Conservation (phyloP, 139 green algal genomes). For the Coccomyxa sp. region DNA sequence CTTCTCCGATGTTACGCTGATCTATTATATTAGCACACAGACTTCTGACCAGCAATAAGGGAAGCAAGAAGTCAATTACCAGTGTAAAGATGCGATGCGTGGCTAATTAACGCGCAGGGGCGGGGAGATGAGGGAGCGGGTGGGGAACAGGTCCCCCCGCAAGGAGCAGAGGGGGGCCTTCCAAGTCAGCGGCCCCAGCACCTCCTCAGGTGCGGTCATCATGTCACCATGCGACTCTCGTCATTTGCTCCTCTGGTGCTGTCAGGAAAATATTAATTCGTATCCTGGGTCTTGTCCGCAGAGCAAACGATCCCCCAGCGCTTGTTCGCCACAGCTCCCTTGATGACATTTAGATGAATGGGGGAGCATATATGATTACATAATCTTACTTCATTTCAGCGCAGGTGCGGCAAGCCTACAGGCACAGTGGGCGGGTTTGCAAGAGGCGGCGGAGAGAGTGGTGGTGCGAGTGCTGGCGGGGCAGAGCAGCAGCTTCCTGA, state of each 20-base stretch:
- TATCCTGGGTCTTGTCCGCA: too few species aligned
- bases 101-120: neutral
- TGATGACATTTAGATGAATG: too few species aligned
- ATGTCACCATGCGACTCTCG: neutral
- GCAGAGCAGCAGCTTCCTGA: conserved; percentile 30
- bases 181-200: too few species aligned
- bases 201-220: neutral
- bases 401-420: neutral
- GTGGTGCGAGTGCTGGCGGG: conserved; percentile 29
- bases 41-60: too few species aligned
- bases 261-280: too few species aligned
- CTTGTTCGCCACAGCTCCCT: too few species aligned
- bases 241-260: neutral
- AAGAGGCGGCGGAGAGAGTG: conserved; percentile 36
- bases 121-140: neutral
- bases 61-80: too few species aligned
- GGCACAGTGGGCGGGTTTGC: conserved; percentile 15
- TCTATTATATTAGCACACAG: too few species aligned
- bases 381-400: too few species aligned
- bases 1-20: too few species aligned
- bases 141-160: neutral
- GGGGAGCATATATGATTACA: too few species aligned
- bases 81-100: too few species aligned
- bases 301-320: neutral
- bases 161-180: neutral